These are phyloP conservation scores for Podaxis sp. DNA, from an alignment of 768 basidiomycete species.

Conservation along the genomic window DNA sequence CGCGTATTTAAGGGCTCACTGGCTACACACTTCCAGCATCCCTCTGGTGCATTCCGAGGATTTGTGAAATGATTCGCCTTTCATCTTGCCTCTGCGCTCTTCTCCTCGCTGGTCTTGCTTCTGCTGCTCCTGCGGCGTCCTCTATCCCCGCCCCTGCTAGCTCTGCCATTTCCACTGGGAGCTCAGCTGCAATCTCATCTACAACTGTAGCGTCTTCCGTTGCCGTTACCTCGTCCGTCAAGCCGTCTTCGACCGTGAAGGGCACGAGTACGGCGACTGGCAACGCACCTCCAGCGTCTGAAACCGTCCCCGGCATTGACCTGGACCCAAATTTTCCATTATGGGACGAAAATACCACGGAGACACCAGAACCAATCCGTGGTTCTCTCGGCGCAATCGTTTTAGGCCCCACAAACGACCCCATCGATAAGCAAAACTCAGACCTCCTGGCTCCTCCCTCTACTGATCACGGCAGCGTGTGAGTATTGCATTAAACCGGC, in stretches of 20 bases:
- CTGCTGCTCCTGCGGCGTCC: conserved; percentile 26
- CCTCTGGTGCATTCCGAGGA: background rate
- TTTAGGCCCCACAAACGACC: conserved; percentile 40
- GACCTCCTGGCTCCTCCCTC: conserved; percentile 45
- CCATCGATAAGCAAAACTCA: conserved; percentile 43
- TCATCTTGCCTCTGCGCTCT: conserved; percentile 35
- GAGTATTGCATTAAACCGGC: conserved; percentile 18
- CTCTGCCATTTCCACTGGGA: conserved; percentile 18
- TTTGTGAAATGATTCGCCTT: conserved; percentile 36
- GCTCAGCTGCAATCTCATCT: conserved; percentile 21
- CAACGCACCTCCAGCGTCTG: conserved; percentile 28
- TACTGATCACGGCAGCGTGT: conserved; percentile 45
- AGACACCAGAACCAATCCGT: conserved; percentile 34
- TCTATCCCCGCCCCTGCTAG: conserved; percentile 19
- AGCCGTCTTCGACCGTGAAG: conserved; percentile 20
- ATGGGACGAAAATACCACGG: conserved; percentile 30
- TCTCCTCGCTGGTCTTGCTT: conserved; percentile 28
- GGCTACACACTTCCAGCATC: background rate
- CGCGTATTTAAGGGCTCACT: conserved; percentile 11
- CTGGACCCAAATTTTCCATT: conserved; percentile 45
- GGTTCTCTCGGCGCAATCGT: conserved; percentile 41
- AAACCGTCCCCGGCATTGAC: conserved; percentile 43
- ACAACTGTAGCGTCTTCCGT: background rate
- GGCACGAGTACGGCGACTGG: conserved; percentile 17
- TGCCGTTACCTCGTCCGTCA: conserved; percentile 8